A percentile compares a stretch with the other conserved stretches of the same genome.
Evolutionary conservation across 768 basidiomycete species (phyloP).

Genomic region (Hortiboletus campestris): DNA sequence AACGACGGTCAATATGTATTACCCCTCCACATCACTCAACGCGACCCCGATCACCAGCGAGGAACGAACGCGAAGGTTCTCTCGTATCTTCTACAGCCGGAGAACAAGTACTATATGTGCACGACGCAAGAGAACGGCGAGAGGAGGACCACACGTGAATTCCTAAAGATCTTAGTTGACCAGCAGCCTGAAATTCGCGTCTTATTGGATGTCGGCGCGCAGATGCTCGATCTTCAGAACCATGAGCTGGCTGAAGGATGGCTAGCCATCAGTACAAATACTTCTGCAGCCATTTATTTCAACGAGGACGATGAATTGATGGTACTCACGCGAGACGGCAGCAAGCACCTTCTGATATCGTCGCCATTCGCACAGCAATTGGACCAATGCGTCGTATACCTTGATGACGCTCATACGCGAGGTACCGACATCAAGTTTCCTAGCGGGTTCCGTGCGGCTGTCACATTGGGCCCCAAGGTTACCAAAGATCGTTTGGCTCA

Average conservation of each 20-base stretch:
- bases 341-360: slow-evolving; percentile 25
- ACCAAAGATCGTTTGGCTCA: slow-evolving; percentile 19
- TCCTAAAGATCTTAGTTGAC: slow-evolving; percentile 32
- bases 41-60: slow-evolving; percentile 27
- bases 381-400: slow-evolving; percentile 28
- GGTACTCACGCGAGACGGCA: slow-evolving; percentile 32
- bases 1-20: slow-evolving; percentile 40
- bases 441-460: slow-evolving; percentile 11
- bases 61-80: slow-evolving; percentile 47
- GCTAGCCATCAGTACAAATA: slow-evolving; percentile 29
- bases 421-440: slow-evolving; percentile 22
- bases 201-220: slow-evolving; percentile 55
- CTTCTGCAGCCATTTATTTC: slow-evolving; percentile 34
- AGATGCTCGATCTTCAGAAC: slow-evolving; percentile 52
- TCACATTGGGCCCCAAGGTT: slow-evolving; percentile 15
- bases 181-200: slow-evolving; percentile 43
- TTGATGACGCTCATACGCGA: slow-evolving; percentile 19
- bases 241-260: slow-evolving; percentile 39
- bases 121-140: slow-evolving; percentile 7
- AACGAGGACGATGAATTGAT: slow-evolving; percentile 33
- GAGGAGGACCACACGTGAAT: slow-evolving; percentile 12
- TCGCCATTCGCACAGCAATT: slow-evolving; percentile 36
- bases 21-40: slow-evolving; percentile 34
- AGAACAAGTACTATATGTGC: slow-evolving; percentile 20
- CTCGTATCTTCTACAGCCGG: slow-evolving; percentile 28